phyloP scores from a whole-genome alignment of 75 land plant species.

The Ceratopteris richardii region DNA sequence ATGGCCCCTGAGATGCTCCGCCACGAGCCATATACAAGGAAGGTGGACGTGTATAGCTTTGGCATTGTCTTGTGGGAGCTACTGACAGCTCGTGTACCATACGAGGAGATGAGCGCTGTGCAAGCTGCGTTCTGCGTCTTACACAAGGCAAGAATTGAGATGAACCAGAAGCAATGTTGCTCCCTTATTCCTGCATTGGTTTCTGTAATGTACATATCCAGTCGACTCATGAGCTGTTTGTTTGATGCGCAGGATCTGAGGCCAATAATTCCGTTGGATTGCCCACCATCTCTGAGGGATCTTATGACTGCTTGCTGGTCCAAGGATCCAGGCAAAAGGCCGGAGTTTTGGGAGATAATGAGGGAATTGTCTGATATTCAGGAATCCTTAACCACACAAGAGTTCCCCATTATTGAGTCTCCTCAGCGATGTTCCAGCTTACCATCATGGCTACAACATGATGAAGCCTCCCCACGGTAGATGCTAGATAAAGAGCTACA shows the following conservation, averaged over 20 bases:
- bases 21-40: constrained; percentile 45
- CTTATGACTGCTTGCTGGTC: constrained; percentile 85
- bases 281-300: constrained; percentile 48
- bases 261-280: constrained; percentile 55
- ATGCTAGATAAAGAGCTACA: too few species aligned
- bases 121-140: constrained; percentile 68
- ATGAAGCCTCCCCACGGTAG: too few species aligned
- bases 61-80: constrained; percentile 78
- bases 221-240: background rate
- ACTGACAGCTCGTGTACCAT: constrained; percentile 49
- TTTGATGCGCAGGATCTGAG: constrained; percentile 48
- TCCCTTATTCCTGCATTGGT: background rate
- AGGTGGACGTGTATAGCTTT: constrained; percentile 75
- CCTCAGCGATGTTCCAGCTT: too few species aligned
- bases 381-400: background rate
- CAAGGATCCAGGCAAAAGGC: constrained; percentile 65
- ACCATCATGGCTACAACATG: too few species aligned
- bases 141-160: constrained; percentile 37
- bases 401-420: too few species aligned
- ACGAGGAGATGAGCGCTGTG: constrained; percentile 57
- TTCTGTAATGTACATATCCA: background rate
- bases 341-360: constrained; percentile 73
- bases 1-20: constrained; percentile 79
- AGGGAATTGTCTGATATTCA: constrained; percentile 46
- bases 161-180: background rate